Conservation (phyloP, 2,329 filamentous ascomycete species). For the Albophoma yamanashiensis region DNA sequence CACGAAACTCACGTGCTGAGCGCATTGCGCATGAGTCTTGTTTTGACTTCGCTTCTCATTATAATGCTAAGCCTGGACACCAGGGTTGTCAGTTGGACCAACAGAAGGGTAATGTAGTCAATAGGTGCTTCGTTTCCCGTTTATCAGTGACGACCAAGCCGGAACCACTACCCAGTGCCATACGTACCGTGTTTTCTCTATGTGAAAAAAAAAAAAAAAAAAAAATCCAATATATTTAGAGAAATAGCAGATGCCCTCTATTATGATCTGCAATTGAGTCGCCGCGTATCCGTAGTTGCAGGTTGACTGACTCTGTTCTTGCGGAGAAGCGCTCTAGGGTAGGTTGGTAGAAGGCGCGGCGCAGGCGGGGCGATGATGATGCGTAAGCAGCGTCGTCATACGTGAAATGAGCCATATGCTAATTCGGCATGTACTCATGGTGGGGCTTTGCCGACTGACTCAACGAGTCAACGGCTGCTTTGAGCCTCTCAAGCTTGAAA, state of each 20-base stretch:
- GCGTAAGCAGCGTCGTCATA: neutral
- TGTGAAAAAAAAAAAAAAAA: too few species aligned
- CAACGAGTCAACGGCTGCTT: neutral
- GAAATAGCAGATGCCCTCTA: neutral
- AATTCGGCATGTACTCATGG: too few species aligned
- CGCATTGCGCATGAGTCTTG: constrained; percentile 8
- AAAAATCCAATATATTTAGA: too few species aligned
- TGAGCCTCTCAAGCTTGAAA: neutral
- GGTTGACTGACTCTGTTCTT: neutral
- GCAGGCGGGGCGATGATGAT: neutral
- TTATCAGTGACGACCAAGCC: too few species aligned
- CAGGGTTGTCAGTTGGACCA: too few species aligned
- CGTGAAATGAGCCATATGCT: neutral
- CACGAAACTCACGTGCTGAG: constrained; percentile 9
- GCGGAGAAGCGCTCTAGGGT: neutral
- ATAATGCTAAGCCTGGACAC: constrained; percentile 23
- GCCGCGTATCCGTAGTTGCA: neutral
- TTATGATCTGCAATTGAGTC: too few species aligned
- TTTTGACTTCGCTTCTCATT: constrained; percentile 45
- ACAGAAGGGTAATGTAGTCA: too few species aligned
- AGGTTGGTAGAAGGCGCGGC: neutral
- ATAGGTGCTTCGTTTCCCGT: too few species aligned
- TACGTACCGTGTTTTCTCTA: too few species aligned
- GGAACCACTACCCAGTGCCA: too few species aligned
- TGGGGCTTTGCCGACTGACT: neutral